Evolutionary conservation across 2,329 filamentous ascomycete species (phyloP).

Genomic region (Sporothrix globosa): DNA sequence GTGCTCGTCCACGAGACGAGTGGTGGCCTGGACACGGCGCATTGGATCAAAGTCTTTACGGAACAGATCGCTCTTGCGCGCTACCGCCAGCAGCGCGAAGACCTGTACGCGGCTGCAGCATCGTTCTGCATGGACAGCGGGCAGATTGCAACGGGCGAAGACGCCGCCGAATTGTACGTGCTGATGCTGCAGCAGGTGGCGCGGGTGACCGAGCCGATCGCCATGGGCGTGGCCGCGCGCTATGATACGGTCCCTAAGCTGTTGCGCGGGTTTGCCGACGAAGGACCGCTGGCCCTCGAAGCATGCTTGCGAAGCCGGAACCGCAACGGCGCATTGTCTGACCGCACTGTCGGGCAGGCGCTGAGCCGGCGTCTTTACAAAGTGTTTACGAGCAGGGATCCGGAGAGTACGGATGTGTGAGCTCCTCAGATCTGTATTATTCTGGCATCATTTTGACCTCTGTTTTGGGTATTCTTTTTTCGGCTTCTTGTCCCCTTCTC

Average conservation of each 20-base stretch:
- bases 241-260: conserved; percentile 63
- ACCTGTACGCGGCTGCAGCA: conserved; percentile 54
- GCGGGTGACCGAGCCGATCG: conserved; percentile 71
- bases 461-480: background rate
- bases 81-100: conserved; percentile 63
- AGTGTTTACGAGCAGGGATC: conserved; percentile 62
- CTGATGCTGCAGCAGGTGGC: conserved; percentile 77
- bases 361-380: conserved; percentile 63
- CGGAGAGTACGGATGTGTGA: conserved; percentile 59
- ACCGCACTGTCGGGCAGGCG: conserved; percentile 59
- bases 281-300: conserved; percentile 65
- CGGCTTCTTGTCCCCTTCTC: background rate
- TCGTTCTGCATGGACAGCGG: conserved; percentile 79
- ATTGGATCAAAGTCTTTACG: conserved; percentile 74
- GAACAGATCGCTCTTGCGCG: conserved; percentile 78
- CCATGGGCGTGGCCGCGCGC: conserved; percentile 66
- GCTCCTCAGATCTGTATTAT: background rate
- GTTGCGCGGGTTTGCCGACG: conserved; percentile 59
- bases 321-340: conserved; percentile 59
- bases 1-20: conserved; percentile 71
- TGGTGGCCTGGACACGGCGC: conserved; percentile 64
- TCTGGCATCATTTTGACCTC: background rate
- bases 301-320: conserved; percentile 62
- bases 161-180: conserved; percentile 67
- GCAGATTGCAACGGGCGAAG: conserved; percentile 72